Evolutionary conservation across 2,329 filamentous ascomycete genomes (phyloP), one percentile per base, ranked within the genome.

Genomic region (Chalaropsis thielavioides): DNA sequence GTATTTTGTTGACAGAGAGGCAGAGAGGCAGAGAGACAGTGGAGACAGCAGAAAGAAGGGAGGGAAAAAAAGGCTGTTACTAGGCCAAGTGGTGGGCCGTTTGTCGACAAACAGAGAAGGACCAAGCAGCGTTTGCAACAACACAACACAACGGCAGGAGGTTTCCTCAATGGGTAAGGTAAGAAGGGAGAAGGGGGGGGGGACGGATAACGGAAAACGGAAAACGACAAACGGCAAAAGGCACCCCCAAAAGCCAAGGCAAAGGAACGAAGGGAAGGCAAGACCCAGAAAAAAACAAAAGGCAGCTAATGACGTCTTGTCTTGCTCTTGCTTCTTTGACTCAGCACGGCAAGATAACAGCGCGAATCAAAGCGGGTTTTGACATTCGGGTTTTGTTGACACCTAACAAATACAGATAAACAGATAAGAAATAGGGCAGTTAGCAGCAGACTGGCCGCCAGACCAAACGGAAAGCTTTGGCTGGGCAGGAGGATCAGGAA

Each of bases 261-360:
- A 38, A 58, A 38, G 13, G 22, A 38, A 35, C 17, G 6, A 35
- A 58, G 54, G 31, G 31, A 31, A 58, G 54, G 54, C 54, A 58
- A 35, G 54, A 35, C 54, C 54, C 54, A 58, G 27, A 58, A 56
- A 56, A 58, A 58, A 58, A 56, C 27, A 56, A 58, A n/a, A 58
- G 54, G 54, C 54, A 35, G 15, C 54, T 58, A 58, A 35, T 58
- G 54, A 58, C 54, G 54, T 58, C 54, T 58, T 35, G 54, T 58
- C 54, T 38, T 58, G 27, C 54, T 56, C 27, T 35, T 35, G 17
- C 27, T n/a, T 58, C 27, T 38, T 58, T 58, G 24, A 58, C 54
- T 58, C 54, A 35, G 54, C n/a, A 13, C 27, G n/a, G 31, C 27
- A 10, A 38, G 54, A 58, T 58, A 58, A 38, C 54, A 35, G 54